Evolutionary conservation across 495 filamentous ascomycete genomes (phyloP), one percentile per base, ranked within the genome.

Genomic region (Daldinia vernicosa): DNA sequence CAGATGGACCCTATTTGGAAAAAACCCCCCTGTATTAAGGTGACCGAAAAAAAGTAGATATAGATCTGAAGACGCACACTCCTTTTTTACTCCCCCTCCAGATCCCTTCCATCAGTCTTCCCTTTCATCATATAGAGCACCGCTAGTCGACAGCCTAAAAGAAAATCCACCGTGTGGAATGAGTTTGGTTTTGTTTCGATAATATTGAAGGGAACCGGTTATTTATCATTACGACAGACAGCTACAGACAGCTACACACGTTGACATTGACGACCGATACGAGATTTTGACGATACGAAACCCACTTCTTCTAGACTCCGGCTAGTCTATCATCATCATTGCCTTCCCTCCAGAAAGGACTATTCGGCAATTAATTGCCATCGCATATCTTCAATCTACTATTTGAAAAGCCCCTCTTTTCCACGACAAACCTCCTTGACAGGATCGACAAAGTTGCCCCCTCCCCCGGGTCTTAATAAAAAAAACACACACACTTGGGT

Each of bases 121-220:
- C 66, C 70, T 73, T 69, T 39, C 61, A 69, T 73, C 70, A 69
- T 69, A 57, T 56, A 57, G 30, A 66, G 51, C 60, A 55, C 15
- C 43, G 43, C 61, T 66, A 71, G 52, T 52, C 55, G 50, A 47
- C 17, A 47, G 52, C 30, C 32, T n/a, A 35, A 32, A 40, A 50
- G 11, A 57, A 53, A 64, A 40, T 47, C 70, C 70, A 72, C 70
- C 68, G 70, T 52, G 70, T 73, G 70, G 70, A 73, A 73, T 69
- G 61, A 68, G 28, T 52, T 61, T 59, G 60, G 47, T 60, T 60
- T 40, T 72, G 60, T 69, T 72, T 72, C 65, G 69, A 63, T 39
- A 53, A 55, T 68, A 72, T 72, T 65, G 47, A 72, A 72, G 70
- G 70, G 65, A 72, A 72, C 70, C 70, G 64, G 55, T 72, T 68